These are phyloP conservation scores for Fusarium nelsonii DNA, from an alignment of 2,329 filamentous ascomycete genomes.

Conservation along the genomic window DNA sequence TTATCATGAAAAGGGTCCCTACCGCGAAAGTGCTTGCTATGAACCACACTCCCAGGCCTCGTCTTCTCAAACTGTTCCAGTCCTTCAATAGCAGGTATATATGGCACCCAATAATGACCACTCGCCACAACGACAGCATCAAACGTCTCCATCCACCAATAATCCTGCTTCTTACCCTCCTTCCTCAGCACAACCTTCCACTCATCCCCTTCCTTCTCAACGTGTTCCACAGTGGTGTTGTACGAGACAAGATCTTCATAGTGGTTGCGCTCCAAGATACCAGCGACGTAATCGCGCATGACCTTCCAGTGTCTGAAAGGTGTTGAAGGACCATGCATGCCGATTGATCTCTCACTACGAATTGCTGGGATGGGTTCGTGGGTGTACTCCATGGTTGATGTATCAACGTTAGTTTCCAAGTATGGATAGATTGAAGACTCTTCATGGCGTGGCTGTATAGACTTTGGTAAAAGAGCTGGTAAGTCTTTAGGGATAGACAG, in stretches of 20 bases:
- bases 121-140: slow-evolving; percentile 72
- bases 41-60: slow-evolving; percentile 63
- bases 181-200: slow-evolving; percentile 65
- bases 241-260: slow-evolving; percentile 67
- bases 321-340: slow-evolving; percentile 65
- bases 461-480: slow-evolving; percentile 60
- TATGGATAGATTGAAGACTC: slow-evolving; percentile 72
- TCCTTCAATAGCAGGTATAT: slow-evolving; percentile 63
- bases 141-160: slow-evolving; percentile 73
- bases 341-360: slow-evolving; percentile 49
- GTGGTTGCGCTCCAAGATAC: slow-evolving; percentile 63
- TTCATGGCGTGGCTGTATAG: slow-evolving; percentile 61
- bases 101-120: slow-evolving; percentile 72
- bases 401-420: slow-evolving; percentile 74
- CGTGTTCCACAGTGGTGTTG: slow-evolving; percentile 71
- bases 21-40: slow-evolving; percentile 67
- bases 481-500: slow-evolving; percentile 60
- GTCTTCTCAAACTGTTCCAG: slow-evolving; percentile 60
- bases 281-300: slow-evolving; percentile 66
- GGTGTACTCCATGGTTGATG: slow-evolving; percentile 70
- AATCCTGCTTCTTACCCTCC: slow-evolving; percentile 57
- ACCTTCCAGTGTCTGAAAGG: slow-evolving; percentile 73
- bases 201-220: slow-evolving; percentile 61
- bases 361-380: slow-evolving; percentile 65
- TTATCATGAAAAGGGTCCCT: slow-evolving; percentile 60